Conservation (phyloP, 495 filamentous ascomycete species). For the Podospora conica region DNA sequence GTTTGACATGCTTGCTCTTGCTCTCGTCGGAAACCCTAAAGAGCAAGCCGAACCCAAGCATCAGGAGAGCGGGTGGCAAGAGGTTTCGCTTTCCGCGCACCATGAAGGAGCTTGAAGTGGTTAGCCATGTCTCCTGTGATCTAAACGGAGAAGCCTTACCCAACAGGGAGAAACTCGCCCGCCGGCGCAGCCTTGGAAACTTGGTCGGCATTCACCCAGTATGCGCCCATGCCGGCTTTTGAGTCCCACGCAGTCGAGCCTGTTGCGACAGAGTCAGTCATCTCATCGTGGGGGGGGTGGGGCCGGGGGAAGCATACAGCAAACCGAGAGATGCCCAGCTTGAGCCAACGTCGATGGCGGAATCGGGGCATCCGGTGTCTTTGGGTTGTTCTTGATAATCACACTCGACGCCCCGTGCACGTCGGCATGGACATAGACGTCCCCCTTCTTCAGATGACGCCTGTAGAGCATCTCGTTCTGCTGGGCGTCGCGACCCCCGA, state of each 20-base stretch:
- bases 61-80: conserved; percentile 78
- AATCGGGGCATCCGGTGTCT: conserved; percentile 72
- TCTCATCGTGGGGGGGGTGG: not conserved
- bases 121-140: not conserved
- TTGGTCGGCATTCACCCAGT: conserved; percentile 85
- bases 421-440: conserved; percentile 89
- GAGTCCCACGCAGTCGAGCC: conserved; percentile 84
- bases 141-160: conserved; percentile 24
- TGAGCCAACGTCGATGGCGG: conserved; percentile 87
- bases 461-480: conserved; percentile 89
- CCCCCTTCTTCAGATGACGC: conserved; percentile 76
- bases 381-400: conserved; percentile 77
- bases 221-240: conserved; percentile 90
- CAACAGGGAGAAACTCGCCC: conserved; percentile 73
- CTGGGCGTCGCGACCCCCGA: conserved; percentile 79
- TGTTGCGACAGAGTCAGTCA: not conserved
- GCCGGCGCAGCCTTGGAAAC: conserved; percentile 72
- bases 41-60: conserved; percentile 80
- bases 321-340: conserved; percentile 76
- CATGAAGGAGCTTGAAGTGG: conserved; percentile 50
- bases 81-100: conserved; percentile 83
- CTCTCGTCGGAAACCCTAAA: conserved; percentile 89
- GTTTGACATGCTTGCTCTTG: conserved; percentile 68
- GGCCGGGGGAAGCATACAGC: conserved; percentile 36
- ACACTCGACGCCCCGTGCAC: conserved; percentile 74